Base-by-base conservation (phyloP, 2,329 filamentous ascomycete species). In the Ceratocystis variospora region DNA sequence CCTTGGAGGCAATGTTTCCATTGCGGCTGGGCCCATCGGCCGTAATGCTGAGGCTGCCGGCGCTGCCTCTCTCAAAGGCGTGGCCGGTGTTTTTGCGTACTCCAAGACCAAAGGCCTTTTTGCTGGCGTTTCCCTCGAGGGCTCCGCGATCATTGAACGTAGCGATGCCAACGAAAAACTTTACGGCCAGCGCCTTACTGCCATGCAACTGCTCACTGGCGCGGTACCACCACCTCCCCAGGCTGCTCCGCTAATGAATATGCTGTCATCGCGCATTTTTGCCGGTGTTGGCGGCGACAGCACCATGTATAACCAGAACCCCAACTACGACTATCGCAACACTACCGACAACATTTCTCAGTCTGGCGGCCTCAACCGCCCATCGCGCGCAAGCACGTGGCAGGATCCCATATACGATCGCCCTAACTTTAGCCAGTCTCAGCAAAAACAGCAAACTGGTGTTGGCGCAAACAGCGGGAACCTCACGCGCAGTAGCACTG, bases 71-170 rank as follows among this genome's bases (percentile, higher is more conserved):
- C 81, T 96, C 69, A 93, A 86, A 79, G 87, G 90, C 69, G 88
- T 97, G 7, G 89, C 92, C 0, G 94, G 90, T 64, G 87, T 99
- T 62, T 99, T 99, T 79, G 90, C 89, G 72, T 99, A 99, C 80
- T 94, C 88, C 75, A 97, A 96, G 78, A 99, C 94, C 12, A 97
- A 96, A 79, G 94, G 94, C 22, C 79, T 99, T 41, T 99, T 99
- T 72, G 94, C 94, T 4, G 94, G 94, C 73, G 92, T 99, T 61
- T 95, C 89, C 71, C 79, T 99, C 70, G 94, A 99, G 75, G 94
- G 94, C 25, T 93, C 88, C 69, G 91, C 89, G 64, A 87, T 99
- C 70, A 89, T 97, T 69, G 94, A 99, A 78, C 85, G 94, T 70
- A 88, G 91, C 77, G 94, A 99, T 76, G 94, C 94, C 71, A 99